Evolutionary conservation across 176 grass and related monocot species (phyloP), one percentile per base, ranked within the genome.

Genomic region (Ampelocalamus luodianensis): DNA sequence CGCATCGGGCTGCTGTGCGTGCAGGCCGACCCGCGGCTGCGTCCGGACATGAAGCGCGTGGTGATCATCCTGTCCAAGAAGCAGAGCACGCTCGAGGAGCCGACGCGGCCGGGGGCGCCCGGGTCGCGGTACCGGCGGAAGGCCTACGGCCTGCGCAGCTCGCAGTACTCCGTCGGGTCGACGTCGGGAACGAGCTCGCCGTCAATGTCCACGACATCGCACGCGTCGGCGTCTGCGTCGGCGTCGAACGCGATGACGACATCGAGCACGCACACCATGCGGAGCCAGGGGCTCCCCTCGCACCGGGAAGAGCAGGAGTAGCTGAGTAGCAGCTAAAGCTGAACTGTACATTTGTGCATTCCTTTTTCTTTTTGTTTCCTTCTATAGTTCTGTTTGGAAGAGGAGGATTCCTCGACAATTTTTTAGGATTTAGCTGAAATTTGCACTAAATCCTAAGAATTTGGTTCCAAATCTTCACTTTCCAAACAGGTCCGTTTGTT

Each of bases 41-140:
- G 96, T 18, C 96, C 90, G 6, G 91, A 96, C 91, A 99, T 99
- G 96, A 99, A 92, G 82, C 82, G 91, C 46, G 91, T 94, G 20
- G 88, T 94, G 6, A 86, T 99, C 45, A 90, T 92, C 63, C 78
- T 99, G 26, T 99, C 93, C 45, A 94, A 91, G 71, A 96, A 88
- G 74, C 91, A 87, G 20, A 94, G 87, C 74, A 88, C 83, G 42
- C 69, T 99, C 10, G 93, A 96, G 65, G 93, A 96, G 66, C 96
- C 96, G 42, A 92, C 77, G 29, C 63, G 88, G 77, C 96, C 96
- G 0, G 96, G 90, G 13, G 78, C 82, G 24, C 84, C 91, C 0
- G 86, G 91, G 5, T 88, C 93, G 18, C 87, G 96, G 39, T 96
- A 89, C 71, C 63, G 84, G 20, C 78, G 86, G 65, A 93, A 82